phyloP scores from a whole-genome alignment of 2,329 filamentous ascomycete genomes.

The Verticillium isaacii region DNA sequence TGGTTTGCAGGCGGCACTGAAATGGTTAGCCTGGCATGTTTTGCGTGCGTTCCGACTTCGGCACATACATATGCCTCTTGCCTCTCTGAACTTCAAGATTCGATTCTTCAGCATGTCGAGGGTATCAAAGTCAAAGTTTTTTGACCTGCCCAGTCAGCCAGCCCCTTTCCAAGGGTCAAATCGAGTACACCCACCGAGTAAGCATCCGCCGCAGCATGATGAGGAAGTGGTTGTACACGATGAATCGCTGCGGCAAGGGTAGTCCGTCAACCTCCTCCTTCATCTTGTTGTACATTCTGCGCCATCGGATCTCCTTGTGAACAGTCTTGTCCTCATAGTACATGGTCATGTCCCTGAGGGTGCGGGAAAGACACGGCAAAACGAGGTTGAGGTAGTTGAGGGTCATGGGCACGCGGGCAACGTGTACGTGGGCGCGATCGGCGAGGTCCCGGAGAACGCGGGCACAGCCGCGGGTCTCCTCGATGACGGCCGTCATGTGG shows the following conservation, averaged over 20 bases:
- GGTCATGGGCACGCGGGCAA: constrained; percentile 43
- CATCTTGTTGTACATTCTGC: constrained; percentile 53
- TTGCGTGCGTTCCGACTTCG: background rate
- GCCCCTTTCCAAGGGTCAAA: background rate
- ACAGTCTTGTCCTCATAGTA: constrained; percentile 46
- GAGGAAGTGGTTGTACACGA: constrained; percentile 52
- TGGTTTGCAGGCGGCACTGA: constrained; percentile 30
- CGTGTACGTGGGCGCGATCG: constrained; percentile 48
- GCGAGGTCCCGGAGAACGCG: constrained; percentile 48
- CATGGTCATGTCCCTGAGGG: constrained; percentile 46
- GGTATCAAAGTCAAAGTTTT: constrained; percentile 50
- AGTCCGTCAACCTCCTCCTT: constrained; percentile 46
- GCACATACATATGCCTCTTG: constrained; percentile 46
- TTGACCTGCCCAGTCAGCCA: constrained; percentile 28
- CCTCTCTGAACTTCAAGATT: constrained; percentile 46
- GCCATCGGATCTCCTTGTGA: constrained; percentile 48
- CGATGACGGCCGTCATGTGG: constrained; percentile 41
- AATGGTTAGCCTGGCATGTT: background rate
- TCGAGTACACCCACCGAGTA: constrained; percentile 35
- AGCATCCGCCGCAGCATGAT: constrained; percentile 44
- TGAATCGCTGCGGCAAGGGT: constrained; percentile 46
- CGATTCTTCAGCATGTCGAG: constrained; percentile 44
- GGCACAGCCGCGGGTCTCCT: constrained; percentile 39
- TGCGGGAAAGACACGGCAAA: constrained; percentile 49
- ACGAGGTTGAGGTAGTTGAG: constrained; percentile 52